phyloP scores from a whole-genome alignment of 352 stramenopile species.

The Globisporangium barbulae region DNA sequence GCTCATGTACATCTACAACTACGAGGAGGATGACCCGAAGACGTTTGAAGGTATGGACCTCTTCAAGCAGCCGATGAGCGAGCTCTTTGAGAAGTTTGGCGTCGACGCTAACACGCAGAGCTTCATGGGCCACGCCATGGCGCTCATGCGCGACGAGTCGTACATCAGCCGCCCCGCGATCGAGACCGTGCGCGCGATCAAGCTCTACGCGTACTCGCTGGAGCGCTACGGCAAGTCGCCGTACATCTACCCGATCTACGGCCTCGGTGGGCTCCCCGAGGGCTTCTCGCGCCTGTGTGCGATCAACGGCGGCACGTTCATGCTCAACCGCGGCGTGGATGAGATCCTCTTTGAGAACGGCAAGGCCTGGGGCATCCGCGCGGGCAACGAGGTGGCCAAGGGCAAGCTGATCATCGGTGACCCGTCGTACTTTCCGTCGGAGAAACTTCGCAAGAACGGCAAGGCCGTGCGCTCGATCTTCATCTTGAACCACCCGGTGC shows the following conservation, averaged over 20 bases:
- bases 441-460: constrained; percentile 92
- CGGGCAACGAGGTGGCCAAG: constrained; percentile 95
- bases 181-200: constrained; percentile 94
- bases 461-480: constrained; percentile 98
- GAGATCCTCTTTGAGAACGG: constrained; percentile 94
- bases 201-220: constrained; percentile 98
- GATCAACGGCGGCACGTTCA: constrained; percentile 99
- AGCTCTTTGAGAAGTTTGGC: constrained; percentile 98
- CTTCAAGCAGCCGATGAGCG: constrained; percentile 95
- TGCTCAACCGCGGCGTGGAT: constrained; percentile 97
- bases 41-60: constrained; percentile 92
- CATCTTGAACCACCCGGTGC: constrained; percentile 98
- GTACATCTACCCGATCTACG: constrained; percentile 99
- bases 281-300: constrained; percentile 98
- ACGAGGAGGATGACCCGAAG: constrained; percentile 91
- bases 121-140: constrained; percentile 99
- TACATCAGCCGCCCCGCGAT: constrained; percentile 88
- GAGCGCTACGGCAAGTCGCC: constrained; percentile 96
- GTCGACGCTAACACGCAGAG: constrained; percentile 97
- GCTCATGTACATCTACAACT: constrained; percentile 97
- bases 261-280: constrained; percentile 97
- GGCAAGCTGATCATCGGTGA: constrained; percentile 98
- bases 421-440: constrained; percentile 96
- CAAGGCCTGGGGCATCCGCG: constrained; percentile 91
- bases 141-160: constrained; percentile 93